Conservation (phyloP, 441 rosid species). For the Macaranga tanarius region DNA sequence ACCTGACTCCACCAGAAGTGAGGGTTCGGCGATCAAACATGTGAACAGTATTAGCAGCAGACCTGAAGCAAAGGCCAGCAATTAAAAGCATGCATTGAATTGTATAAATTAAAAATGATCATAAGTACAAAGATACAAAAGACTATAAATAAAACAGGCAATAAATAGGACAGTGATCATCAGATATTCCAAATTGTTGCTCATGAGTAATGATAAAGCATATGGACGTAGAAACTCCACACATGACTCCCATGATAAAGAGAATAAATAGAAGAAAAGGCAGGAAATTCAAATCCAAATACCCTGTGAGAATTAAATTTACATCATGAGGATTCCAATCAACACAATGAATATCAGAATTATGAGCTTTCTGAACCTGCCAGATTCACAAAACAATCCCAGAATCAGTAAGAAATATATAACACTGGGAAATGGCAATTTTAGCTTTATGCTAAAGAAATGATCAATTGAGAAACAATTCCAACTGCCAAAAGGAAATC, state of each 20-base stretch:
- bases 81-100: not conserved
- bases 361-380: conserved; percentile 90
- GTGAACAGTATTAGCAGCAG: conserved; percentile 77
- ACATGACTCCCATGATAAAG: not conserved
- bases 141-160: not conserved
- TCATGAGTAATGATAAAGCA: not conserved
- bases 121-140: not conserved
- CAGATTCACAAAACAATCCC: conserved; percentile 11
- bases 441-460: not conserved
- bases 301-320: conserved; percentile 88
- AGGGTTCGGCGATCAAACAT: conserved; percentile 80
- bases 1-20: conserved; percentile 62
- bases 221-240: not conserved
- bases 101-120: conserved; percentile 1
- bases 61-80: conserved; percentile 40
- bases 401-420: conserved; percentile 2
- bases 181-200: not conserved
- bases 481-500: not conserved
- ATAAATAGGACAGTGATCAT: not conserved
- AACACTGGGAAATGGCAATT: not conserved
- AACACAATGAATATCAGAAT: conserved; percentile 88
- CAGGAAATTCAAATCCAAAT: conserved; percentile 1
- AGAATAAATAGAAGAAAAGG: not conserved
- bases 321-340: conserved; percentile 91
- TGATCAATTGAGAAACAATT: not conserved